A percentile compares a stretch with the other conserved stretches of the same genome.
Evolutionary conservation across 805 yeast species (phyloP).

Genomic region (Wickerhamomyces silvicola): DNA sequence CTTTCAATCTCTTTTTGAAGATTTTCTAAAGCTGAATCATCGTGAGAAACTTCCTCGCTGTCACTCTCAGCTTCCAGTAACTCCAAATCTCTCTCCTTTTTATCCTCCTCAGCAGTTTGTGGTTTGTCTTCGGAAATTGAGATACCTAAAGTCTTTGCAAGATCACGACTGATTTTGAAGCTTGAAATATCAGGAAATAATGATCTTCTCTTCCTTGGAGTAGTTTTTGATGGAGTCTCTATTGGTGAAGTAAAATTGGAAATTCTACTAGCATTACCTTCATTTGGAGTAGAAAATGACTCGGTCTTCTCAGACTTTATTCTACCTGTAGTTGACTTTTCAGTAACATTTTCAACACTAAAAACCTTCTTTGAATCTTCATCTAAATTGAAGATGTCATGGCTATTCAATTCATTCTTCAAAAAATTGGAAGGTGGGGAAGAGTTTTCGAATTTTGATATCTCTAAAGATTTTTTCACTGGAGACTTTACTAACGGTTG

Average conservation of each 20-base stretch:
- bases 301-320: neutral
- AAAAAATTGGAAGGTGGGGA: conserved; percentile 6
- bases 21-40: conserved; percentile 7
- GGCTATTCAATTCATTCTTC: neutral
- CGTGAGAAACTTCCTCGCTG: conserved; percentile 7
- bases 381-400: conserved; percentile 8
- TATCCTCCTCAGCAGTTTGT: neutral
- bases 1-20: conserved; percentile 20
- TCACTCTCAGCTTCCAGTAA: conserved; percentile 6
- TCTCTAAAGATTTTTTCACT: conserved; percentile 14
- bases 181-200: conserved; percentile 26
- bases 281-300: conserved; percentile 7
- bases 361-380: neutral
- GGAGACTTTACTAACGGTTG: conserved; percentile 14
- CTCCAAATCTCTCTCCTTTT: conserved; percentile 7
- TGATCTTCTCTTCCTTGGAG: conserved; percentile 17
- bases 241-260: conserved; percentile 7
- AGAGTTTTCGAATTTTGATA: conserved; percentile 20
- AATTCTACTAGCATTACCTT: conserved; percentile 8
- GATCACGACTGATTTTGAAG: conserved; percentile 26
- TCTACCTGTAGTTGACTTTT: neutral
- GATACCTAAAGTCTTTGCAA: conserved; percentile 32
- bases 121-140: neutral
- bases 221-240: conserved; percentile 9
- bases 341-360: conserved; percentile 1